Percentiles rank a stretch among this genome's conserved stretches.
Conservation (phyloP, 23 red algal genomes). For the Chondrus crispus region DNA sequence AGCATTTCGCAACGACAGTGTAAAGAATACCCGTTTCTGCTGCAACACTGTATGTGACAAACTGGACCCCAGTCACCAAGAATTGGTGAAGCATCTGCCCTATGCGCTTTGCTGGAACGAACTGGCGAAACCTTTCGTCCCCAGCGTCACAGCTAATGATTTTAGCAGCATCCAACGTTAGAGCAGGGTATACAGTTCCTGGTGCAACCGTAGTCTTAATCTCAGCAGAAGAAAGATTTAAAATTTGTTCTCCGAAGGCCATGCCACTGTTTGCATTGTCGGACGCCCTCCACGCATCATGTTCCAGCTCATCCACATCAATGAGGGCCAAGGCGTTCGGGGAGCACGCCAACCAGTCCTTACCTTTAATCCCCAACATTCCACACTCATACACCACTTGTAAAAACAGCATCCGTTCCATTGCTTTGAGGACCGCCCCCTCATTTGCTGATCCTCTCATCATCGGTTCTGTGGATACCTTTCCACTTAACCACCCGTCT, state of each 20-base stretch:
- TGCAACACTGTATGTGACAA: background rate
- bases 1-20: background rate
- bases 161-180: background rate
- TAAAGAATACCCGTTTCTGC: background rate
- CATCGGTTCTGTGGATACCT: conserved; percentile 1
- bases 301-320: too few relatives aligned
- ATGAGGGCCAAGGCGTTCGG: too few relatives aligned
- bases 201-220: background rate
- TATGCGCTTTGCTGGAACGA: background rate
- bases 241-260: too few relatives aligned
- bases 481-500: conserved; percentile 1
- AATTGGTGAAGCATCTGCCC: background rate
- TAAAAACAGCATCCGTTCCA: background rate
- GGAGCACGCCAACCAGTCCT: background rate
- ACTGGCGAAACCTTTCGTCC: background rate
- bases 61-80: background rate
- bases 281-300: too few relatives aligned
- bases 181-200: background rate
- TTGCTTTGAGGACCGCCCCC: background rate
- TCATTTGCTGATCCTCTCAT: background rate
- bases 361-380: background rate
- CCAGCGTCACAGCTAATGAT: background rate
- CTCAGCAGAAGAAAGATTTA: background rate
- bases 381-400: background rate
- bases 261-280: too few relatives aligned